A percentile compares a stretch with the other conserved stretches of the same genome.
Evolutionary conservation across 2,329 filamentous ascomycete genomes (phyloP).

Genomic region (Penicillium sp.): DNA sequence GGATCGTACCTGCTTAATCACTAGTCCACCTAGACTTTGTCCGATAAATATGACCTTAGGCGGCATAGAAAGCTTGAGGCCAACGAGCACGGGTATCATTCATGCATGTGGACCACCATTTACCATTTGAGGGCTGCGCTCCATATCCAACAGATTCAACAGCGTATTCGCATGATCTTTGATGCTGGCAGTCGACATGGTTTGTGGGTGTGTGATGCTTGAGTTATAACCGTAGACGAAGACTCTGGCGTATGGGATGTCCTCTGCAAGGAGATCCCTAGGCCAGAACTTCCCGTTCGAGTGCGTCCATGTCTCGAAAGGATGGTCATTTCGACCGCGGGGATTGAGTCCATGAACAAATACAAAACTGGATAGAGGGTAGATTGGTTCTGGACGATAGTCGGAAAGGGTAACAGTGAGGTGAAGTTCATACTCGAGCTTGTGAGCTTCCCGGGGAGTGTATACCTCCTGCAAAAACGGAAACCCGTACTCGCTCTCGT

Average conservation of each 20-base stretch:
- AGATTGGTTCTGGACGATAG: neutral
- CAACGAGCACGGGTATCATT: neutral
- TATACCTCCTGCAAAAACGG: slow-evolving; percentile 33
- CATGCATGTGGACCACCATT: neutral
- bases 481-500: slow-evolving; percentile 25
- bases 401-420: too few species aligned
- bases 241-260: slow-evolving; percentile 30
- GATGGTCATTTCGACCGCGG: slow-evolving; percentile 31
- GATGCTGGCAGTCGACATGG: slow-evolving; percentile 35
- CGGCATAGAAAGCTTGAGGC: slow-evolving; percentile 19
- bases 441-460: slow-evolving; percentile 23
- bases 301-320: slow-evolving; percentile 35
- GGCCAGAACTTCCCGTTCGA: slow-evolving; percentile 23
- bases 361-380: slow-evolving; percentile 22
- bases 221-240: slow-evolving; percentile 37
- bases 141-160: slow-evolving; percentile 33
- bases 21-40: slow-evolving; percentile 32
- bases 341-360: slow-evolving; percentile 36
- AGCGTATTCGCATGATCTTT: slow-evolving; percentile 37
- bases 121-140: slow-evolving; percentile 29
- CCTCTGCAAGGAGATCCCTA: slow-evolving; percentile 20
- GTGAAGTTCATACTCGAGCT: slow-evolving; percentile 26
- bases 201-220: slow-evolving; percentile 30
- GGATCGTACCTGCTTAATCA: slow-evolving; percentile 31
- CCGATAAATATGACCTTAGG: slow-evolving; percentile 34